Conservation (phyloP, 805 yeast species). For the Lipomyces lipofer region DNA sequence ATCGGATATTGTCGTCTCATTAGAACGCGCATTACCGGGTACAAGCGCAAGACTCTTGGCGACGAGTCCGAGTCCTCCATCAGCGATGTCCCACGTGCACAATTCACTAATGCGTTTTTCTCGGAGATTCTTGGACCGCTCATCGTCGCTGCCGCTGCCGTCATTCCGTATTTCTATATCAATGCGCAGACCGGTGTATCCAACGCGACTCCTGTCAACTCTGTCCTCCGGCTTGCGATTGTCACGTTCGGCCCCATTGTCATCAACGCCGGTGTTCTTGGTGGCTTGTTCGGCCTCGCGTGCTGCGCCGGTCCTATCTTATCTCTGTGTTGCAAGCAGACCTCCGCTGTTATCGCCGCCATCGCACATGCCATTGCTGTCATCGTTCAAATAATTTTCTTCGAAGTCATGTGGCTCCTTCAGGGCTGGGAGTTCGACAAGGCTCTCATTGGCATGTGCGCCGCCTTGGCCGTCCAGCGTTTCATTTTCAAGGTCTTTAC, state of each 20-base stretch:
- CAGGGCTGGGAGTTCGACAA: conserved; percentile 89
- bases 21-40: conserved; percentile 90
- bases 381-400: conserved; percentile 78
- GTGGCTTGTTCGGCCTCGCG: conserved; percentile 74
- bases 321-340: conserved; percentile 93
- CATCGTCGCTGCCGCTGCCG: conserved; percentile 64
- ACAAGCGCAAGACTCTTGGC: conserved; percentile 68
- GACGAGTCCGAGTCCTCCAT: conserved; percentile 67
- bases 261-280: conserved; percentile 81
- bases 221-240: conserved; percentile 62
- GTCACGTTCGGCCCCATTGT: conserved; percentile 83
- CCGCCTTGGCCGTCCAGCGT: conserved; percentile 86
- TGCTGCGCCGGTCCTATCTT: conserved; percentile 98
- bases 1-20: conserved; percentile 67
- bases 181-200: conserved; percentile 85
- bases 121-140: conserved; percentile 79
- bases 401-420: conserved; percentile 94
- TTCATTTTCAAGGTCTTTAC: conserved; percentile 82
- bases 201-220: conserved; percentile 49
- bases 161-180: conserved; percentile 73
- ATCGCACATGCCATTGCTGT: conserved; percentile 96
- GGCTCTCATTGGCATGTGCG: conserved; percentile 80
- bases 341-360: conserved; percentile 94
- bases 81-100: conserved; percentile 72
- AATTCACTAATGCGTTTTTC: conserved; percentile 70